Conservation (phyloP, 768 basidiomycete genomes). For the Strobilomyces confusus region DNA sequence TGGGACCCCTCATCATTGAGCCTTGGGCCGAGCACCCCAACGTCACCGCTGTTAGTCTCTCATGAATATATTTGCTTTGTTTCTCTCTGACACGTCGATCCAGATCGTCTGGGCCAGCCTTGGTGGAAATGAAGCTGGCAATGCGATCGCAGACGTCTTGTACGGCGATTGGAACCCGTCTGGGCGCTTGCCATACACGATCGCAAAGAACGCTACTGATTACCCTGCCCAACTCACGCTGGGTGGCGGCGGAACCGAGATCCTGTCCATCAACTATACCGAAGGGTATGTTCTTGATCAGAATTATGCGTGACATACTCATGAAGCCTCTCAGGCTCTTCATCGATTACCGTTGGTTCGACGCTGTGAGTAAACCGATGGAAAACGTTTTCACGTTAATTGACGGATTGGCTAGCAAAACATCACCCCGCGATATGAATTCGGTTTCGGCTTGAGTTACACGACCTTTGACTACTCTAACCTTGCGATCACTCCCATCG, state of each 20-base stretch:
- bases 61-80: constrained; percentile 15
- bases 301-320: not conserved
- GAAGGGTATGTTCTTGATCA: too few relatives aligned
- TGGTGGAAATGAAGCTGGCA: constrained; percentile 78
- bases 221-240: constrained; percentile 42
- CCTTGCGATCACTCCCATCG: too few relatives aligned
- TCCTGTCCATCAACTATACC: too few relatives aligned
- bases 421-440: too few relatives aligned
- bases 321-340: too few relatives aligned
- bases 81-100: constrained; percentile 16
- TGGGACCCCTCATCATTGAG: constrained; percentile 68
- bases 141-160: constrained; percentile 70
- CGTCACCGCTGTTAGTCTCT: constrained; percentile 55
- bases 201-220: too few relatives aligned
- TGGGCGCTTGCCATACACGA: constrained; percentile 67
- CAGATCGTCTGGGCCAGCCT: constrained; percentile 48
- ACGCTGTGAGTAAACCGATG: constrained; percentile 45
- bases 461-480: too few relatives aligned
- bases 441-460: too few relatives aligned
- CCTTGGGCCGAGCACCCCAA: constrained; percentile 76
- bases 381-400: not conserved
- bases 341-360: too few relatives aligned
- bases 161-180: constrained; percentile 76
- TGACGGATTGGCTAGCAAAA: too few relatives aligned
- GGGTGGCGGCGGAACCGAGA: constrained; percentile 23